A percentile compares a stretch with the other conserved stretches of the same genome.
phyloP scores from a whole-genome alignment of 2,329 filamentous ascomycete genomes.

The Helminthosporium solani region DNA sequence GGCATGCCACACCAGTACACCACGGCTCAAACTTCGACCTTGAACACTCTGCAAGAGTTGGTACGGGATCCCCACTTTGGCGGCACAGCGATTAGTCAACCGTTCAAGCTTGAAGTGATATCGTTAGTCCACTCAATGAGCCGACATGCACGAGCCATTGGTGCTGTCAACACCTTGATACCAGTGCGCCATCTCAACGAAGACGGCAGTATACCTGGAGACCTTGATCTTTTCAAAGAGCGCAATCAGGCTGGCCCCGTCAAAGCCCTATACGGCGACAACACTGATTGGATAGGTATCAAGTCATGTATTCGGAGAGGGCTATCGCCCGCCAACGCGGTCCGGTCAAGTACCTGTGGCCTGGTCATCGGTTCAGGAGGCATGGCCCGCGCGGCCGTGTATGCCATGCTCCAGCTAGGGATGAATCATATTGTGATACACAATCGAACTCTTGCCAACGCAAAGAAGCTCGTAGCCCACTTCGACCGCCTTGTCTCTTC shows the following conservation, averaged over 20 bases:
- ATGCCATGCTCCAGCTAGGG: slow-evolving; percentile 75
- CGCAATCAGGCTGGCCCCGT: slow-evolving; percentile 67
- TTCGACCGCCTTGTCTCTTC: slow-evolving; percentile 58
- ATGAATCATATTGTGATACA: slow-evolving; percentile 74
- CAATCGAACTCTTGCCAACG: slow-evolving; percentile 69
- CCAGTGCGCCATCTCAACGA: slow-evolving; percentile 63
- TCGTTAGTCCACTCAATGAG: slow-evolving; percentile 66
- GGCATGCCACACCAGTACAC: slow-evolving; percentile 69
- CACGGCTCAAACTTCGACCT: slow-evolving; percentile 62
- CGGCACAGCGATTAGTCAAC: slow-evolving; percentile 69
- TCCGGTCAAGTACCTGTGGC: slow-evolving; percentile 54
- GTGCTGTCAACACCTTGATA: slow-evolving; percentile 74
- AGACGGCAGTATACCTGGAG: slow-evolving; percentile 59
- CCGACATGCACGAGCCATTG: slow-evolving; percentile 71
- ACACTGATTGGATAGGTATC: slow-evolving; percentile 81
- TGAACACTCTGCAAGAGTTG: slow-evolving; percentile 64
- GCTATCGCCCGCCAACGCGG: slow-evolving; percentile 67
- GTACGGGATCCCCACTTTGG: slow-evolving; percentile 68
- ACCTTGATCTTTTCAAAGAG: slow-evolving; percentile 54
- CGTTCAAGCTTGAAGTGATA: slow-evolving; percentile 73
- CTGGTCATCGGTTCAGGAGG: slow-evolving; percentile 63
- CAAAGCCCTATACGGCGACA: slow-evolving; percentile 72
- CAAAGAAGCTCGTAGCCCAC: slow-evolving; percentile 66
- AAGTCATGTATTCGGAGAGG: slow-evolving; percentile 70
- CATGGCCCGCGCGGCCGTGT: slow-evolving; percentile 76